phyloP scores from a whole-genome alignment of 2,329 filamentous ascomycete species.

The Fusarium sp. region DNA sequence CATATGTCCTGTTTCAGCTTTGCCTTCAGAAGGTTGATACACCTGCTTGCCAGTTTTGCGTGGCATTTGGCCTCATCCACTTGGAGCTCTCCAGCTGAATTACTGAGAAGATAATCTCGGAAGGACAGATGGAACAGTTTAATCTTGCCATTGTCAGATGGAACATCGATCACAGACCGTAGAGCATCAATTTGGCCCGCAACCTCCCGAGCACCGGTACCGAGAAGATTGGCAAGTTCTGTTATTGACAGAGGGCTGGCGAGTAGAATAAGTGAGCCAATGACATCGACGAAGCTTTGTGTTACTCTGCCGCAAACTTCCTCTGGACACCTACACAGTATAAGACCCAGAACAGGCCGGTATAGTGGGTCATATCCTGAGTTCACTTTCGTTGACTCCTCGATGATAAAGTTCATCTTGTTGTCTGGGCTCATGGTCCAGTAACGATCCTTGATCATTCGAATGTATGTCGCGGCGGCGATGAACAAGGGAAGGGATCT shows the following conservation, averaged over 20 bases:
- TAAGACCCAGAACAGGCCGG: neutral
- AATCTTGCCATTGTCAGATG: neutral
- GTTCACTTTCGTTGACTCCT: neutral
- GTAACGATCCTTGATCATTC: neutral
- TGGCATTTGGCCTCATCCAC: constrained; percentile 49
- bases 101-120: constrained; percentile 54
- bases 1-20: constrained; percentile 56
- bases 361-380: neutral
- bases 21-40: constrained; percentile 44
- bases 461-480: neutral
- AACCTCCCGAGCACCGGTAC: neutral
- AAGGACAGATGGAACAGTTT: constrained; percentile 55
- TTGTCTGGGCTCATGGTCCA: neutral
- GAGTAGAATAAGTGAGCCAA: constrained; percentile 47
- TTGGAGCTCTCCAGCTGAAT: constrained; percentile 9
- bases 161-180: constrained; percentile 5
- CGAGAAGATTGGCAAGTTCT: constrained; percentile 30
- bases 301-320: rapidly evolving
- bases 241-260: constrained; percentile 27
- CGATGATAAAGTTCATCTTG: neutral
- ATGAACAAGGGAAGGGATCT: neutral
- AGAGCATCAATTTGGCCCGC: neutral
- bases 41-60: constrained; percentile 17
- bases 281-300: neutral
- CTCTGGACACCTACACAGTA: neutral